Percentiles rank a stretch among this genome's conserved stretches.
phyloP scores from a whole-genome alignment of 805 yeast species.

The Candida yuanshanica region DNA sequence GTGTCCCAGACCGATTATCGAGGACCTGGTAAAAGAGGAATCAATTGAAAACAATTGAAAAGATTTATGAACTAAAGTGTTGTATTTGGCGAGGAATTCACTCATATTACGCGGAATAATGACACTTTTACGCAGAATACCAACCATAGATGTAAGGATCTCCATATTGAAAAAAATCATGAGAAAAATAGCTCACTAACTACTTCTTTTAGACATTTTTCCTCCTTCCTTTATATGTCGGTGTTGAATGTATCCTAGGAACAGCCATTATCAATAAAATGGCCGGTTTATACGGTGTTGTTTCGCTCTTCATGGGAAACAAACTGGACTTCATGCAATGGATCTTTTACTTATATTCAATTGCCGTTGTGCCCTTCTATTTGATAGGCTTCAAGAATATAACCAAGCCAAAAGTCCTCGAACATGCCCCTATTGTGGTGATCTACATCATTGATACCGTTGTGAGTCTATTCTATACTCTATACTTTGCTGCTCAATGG shows the following conservation, averaged over 20 bases:
- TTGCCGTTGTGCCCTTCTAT: conserved; percentile 59
- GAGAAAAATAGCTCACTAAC: no score
- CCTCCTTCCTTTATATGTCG: conserved; percentile 78
- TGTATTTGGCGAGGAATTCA: no score
- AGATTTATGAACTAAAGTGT: no score
- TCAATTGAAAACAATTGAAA: no score
- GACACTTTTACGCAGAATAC: no score
- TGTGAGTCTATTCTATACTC: conserved; percentile 60
- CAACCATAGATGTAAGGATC: no score
- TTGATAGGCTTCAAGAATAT: conserved; percentile 50
- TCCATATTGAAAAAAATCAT: no score
- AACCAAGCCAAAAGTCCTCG: conserved; percentile 49
- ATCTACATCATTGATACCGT: conserved; percentile 64
- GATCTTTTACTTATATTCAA: conserved; percentile 65
- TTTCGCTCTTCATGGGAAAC: conserved; percentile 86
- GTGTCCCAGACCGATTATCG: no score
- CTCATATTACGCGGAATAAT: no score
- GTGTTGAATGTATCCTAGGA: conserved; percentile 77
- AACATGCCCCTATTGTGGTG: conserved; percentile 56
- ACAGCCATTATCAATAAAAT: conserved; percentile 80
- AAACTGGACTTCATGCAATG: conserved; percentile 80
- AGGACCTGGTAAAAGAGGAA: no score
- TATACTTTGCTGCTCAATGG: conserved; percentile 75
- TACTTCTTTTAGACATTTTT: conserved; percentile 37
- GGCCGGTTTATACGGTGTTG: conserved; percentile 80